Conservation (phyloP, 495 filamentous ascomycete genomes). For the Aspergillus incahuasiensis region DNA sequence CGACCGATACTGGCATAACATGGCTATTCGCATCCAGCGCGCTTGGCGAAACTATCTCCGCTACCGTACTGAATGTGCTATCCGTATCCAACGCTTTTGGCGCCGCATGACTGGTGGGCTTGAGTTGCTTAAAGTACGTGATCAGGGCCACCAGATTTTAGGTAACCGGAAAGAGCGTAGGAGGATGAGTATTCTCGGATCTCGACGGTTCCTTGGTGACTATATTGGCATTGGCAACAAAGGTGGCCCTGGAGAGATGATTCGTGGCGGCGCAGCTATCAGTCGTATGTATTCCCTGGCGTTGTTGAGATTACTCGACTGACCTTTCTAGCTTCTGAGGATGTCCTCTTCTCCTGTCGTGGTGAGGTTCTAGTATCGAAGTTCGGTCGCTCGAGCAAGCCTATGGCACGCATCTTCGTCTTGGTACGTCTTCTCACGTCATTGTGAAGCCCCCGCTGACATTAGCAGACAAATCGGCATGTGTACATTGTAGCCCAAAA, state of each 20-base stretch:
- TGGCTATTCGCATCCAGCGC: conserved; percentile 95
- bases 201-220: conserved; percentile 88
- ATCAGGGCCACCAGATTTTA: conserved; percentile 83
- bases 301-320: conserved; percentile 4
- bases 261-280: conserved; percentile 66
- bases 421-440: conserved; percentile 45
- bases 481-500: conserved; percentile 85
- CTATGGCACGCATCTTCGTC: conserved; percentile 76
- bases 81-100: conserved; percentile 93
- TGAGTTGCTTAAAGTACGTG: conserved; percentile 81
- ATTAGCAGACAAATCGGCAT: conserved; percentile 62
- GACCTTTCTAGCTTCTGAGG: conserved; percentile 53
- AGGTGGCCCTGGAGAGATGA: conserved; percentile 75
- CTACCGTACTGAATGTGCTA: conserved; percentile 88
- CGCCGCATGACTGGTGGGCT: conserved; percentile 81
- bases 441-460: conserved; percentile 8
- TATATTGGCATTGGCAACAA: conserved; percentile 83
- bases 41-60: conserved; percentile 95
- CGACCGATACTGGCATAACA: conserved; percentile 98
- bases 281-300: conserved; percentile 31
- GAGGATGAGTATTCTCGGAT: conserved; percentile 84
- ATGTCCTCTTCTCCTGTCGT: conserved; percentile 81
- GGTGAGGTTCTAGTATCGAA: conserved; percentile 86
- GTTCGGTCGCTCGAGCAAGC: conserved; percentile 92
- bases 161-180: conserved; percentile 84